Percentiles rank a stretch among this genome's conserved stretches.
These are phyloP conservation scores for Candida dajiaensis DNA, from an alignment of 805 yeast species.

Conservation along the genomic window DNA sequence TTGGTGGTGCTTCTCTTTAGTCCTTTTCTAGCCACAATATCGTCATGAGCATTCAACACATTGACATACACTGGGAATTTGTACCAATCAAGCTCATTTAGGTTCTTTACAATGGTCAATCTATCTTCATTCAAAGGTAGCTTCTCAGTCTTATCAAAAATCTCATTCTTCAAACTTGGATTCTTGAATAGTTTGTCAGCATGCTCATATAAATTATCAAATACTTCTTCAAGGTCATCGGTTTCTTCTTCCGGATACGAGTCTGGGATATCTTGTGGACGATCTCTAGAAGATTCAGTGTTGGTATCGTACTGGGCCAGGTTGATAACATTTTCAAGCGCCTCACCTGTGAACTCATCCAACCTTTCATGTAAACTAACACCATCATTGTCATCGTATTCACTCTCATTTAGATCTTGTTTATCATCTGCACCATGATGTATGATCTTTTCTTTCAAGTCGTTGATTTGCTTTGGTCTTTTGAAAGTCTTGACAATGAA, in stretches of 20 bases:
- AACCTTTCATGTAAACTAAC: slow-evolving; percentile 14
- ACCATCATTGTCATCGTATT: slow-evolving; percentile 5
- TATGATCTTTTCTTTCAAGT: slow-evolving; percentile 8
- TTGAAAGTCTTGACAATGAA: slow-evolving; percentile 32
- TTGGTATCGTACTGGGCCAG: slow-evolving; percentile 14
- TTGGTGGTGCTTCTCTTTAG: slow-evolving; percentile 39
- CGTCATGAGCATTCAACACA: slow-evolving; percentile 79
- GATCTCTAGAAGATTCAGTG: slow-evolving; percentile 14
- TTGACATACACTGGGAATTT: slow-evolving; percentile 71
- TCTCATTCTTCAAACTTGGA: slow-evolving; percentile 10
- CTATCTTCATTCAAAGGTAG: slow-evolving; percentile 34
- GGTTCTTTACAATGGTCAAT: slow-evolving; percentile 38
- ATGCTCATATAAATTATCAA: background rate
- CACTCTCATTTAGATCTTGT: background rate
- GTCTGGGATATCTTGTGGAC: background rate
- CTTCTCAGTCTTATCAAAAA: slow-evolving; percentile 14
- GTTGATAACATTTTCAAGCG: slow-evolving; percentile 21
- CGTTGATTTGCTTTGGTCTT: slow-evolving; percentile 6
- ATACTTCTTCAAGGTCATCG: background rate
- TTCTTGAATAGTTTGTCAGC: slow-evolving; percentile 4
- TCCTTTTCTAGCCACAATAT: slow-evolving; percentile 76
- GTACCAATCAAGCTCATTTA: slow-evolving; percentile 67
- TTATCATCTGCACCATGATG: background rate
- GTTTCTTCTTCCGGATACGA: background rate
- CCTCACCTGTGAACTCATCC: slow-evolving; percentile 22